phyloP scores from a whole-genome alignment of 208 protist genomes.

The Phytomonas francai region DNA sequence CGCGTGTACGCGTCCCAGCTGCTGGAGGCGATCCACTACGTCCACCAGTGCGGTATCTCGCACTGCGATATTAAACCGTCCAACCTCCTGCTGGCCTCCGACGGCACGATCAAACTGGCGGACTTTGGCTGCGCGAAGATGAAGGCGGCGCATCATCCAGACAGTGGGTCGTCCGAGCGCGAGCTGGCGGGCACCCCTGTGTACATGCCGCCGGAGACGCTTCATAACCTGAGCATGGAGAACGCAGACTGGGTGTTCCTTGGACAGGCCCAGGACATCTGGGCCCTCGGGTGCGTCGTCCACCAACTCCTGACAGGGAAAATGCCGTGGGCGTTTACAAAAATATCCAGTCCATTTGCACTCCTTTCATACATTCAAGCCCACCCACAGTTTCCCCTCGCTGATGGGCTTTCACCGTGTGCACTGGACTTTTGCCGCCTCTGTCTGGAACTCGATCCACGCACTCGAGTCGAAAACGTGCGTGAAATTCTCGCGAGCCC shows the following conservation, averaged over 20 bases:
- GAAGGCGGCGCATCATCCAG: not conserved
- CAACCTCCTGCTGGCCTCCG: conserved; percentile 56
- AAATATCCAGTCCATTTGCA: conserved; percentile 16
- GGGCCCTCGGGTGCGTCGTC: conserved; percentile 95
- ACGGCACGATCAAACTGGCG: conserved; percentile 34
- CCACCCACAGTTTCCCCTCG: conserved; percentile 15
- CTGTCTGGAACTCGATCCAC: conserved; percentile 19
- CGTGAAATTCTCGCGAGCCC: conserved; percentile 8
- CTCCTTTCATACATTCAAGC: conserved; percentile 22
- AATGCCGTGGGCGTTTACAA: conserved; percentile 14
- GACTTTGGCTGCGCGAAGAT: conserved; percentile 38
- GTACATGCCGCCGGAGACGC: conserved; percentile 31
- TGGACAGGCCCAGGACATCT: conserved; percentile 84
- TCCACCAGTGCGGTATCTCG: conserved; percentile 35
- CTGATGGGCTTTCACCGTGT: conserved; percentile 4
- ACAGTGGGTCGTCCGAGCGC: not conserved
- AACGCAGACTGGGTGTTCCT: conserved; percentile 5
- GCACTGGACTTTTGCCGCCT: conserved; percentile 20
- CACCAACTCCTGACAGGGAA: conserved; percentile 79
- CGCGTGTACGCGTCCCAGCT: conserved; percentile 22
- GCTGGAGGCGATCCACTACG: conserved; percentile 25
- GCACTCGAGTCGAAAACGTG: conserved; percentile 6
- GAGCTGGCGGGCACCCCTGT: conserved; percentile 22
- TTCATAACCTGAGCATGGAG: conserved; percentile 2
- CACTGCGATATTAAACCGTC: conserved; percentile 80